phyloP scores from a whole-genome alignment of 1,139 yeast genomes.

The Candida tetrigidarum region DNA sequence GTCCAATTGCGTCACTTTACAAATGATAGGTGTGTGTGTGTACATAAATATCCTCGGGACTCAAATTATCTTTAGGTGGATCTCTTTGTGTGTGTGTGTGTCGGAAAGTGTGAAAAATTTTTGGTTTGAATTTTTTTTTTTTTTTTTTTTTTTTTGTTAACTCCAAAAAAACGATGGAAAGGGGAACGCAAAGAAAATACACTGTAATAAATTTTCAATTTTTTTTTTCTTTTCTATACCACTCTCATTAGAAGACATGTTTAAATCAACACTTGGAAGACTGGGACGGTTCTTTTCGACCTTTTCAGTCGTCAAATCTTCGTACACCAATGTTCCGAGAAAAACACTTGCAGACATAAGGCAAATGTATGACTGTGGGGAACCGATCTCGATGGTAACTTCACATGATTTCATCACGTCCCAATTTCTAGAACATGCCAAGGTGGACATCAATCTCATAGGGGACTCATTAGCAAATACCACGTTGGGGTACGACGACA shows the following conservation, averaged over 20 bases:
- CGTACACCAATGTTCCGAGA: slow-evolving; percentile 18
- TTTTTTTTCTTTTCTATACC: background rate
- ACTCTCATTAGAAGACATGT: background rate
- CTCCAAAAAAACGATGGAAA: background rate
- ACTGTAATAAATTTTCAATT: no score
- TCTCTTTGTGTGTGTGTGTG: no score
- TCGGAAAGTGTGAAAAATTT: no score
- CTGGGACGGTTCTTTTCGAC: slow-evolving; percentile 11
- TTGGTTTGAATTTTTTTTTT: no score
- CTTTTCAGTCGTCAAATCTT: slow-evolving; percentile 13
- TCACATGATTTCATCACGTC: slow-evolving; percentile 89
- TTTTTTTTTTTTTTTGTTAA: slow-evolving; percentile 1
- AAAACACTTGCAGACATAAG: slow-evolving; percentile 48
- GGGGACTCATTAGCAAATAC: slow-evolving; percentile 97
- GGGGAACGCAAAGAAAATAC: background rate
- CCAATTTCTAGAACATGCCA: slow-evolving; percentile 67
- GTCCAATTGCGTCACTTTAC: no score
- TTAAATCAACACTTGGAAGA: background rate
- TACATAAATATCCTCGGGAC: no score
- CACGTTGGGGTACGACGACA: slow-evolving; percentile 78
- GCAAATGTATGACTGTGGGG: slow-evolving; percentile 39
- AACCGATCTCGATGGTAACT: slow-evolving; percentile 77
- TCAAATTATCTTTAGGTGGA: no score
- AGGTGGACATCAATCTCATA: slow-evolving; percentile 71
- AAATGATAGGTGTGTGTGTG: no score